Percentiles rank a stretch among this genome's conserved stretches.
These are phyloP conservation scores for Cylindrotheca closterium DNA, from an alignment of 108 stramenopile species.

Conservation along the genomic window DNA sequence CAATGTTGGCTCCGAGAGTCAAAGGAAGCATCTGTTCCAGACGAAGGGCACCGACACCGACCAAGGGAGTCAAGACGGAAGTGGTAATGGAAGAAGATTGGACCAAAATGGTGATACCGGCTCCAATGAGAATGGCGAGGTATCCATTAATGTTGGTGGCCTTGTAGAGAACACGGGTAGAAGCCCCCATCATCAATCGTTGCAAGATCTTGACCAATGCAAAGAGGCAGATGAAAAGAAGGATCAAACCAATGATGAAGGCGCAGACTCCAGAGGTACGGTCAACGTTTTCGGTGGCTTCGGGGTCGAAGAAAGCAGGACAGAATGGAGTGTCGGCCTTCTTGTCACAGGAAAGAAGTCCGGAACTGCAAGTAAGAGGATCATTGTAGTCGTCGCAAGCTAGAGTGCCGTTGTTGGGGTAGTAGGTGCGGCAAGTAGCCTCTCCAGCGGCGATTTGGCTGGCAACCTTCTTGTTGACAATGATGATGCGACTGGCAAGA, in stretches of 20 bases:
- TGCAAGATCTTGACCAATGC: slow-evolving; percentile 75
- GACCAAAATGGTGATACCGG: slow-evolving; percentile 74
- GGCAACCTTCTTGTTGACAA: slow-evolving; percentile 74
- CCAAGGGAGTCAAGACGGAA: slow-evolving; percentile 80
- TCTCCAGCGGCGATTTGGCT: slow-evolving; percentile 59
- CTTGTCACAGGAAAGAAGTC: slow-evolving; percentile 72
- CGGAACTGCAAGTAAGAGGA: slow-evolving; percentile 43
- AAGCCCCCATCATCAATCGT: slow-evolving; percentile 64
- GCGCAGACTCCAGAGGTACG: slow-evolving; percentile 62
- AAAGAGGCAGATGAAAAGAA: slow-evolving; percentile 68
- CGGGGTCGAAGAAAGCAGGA: slow-evolving; percentile 73
- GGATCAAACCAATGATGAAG: slow-evolving; percentile 63
- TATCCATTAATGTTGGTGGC: slow-evolving; percentile 83
- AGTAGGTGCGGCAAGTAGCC: slow-evolving; percentile 46
- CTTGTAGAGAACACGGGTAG: slow-evolving; percentile 77
- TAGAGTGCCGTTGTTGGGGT: slow-evolving; percentile 34
- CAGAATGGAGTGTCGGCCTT: slow-evolving; percentile 33
- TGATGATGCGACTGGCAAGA: slow-evolving; percentile 56
- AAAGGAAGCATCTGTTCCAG: slow-evolving; percentile 83
- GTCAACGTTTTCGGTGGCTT: slow-evolving; percentile 62
- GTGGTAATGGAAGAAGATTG: slow-evolving; percentile 85
- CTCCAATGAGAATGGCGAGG: slow-evolving; percentile 70
- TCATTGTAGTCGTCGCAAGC: slow-evolving; percentile 32
- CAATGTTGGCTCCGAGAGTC: slow-evolving; percentile 89
- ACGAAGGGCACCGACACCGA: slow-evolving; percentile 72